Percentiles rank a stretch among this genome's conserved stretches.
phyloP scores from a whole-genome alignment of 2,329 filamentous ascomycete species.

The Trichoderma sp. region DNA sequence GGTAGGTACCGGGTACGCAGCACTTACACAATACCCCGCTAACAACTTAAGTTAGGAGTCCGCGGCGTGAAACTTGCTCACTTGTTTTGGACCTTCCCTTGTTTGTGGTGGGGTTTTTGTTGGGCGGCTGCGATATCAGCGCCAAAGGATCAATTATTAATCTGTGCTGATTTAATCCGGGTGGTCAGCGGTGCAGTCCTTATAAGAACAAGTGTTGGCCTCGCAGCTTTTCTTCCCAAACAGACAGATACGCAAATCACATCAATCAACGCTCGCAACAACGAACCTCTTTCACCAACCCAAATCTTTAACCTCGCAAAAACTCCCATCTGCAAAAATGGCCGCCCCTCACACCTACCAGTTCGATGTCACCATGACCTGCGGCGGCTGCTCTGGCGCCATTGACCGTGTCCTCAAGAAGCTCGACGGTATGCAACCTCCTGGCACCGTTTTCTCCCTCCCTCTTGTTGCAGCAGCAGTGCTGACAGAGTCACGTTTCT shows the following conservation, averaged over 20 bases:
- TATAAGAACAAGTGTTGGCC: neutral
- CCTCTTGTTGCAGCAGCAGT: neutral
- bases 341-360: conserved; percentile 83
- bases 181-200: neutral
- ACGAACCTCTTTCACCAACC: neutral
- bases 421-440: conserved; percentile 69
- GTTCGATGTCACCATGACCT: conserved; percentile 93
- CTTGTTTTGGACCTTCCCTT: neutral
- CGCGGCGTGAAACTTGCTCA: too few relatives aligned
- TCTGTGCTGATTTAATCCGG: neutral
- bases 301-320: neutral
- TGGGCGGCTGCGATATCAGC: neutral
- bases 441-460: neutral
- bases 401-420: conserved; percentile 90
- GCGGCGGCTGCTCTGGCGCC: conserved; percentile 93
- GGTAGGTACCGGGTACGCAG: too few relatives aligned
- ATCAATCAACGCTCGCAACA: neutral
- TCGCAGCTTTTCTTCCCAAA: neutral
- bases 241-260: neutral
- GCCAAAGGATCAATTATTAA: conserved; percentile 21
- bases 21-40: too few relatives aligned
- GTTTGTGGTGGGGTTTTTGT: neutral
- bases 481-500: neutral
- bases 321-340: conserved; percentile 52
- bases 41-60: too few relatives aligned